Percentiles rank a stretch among this genome's conserved stretches.
Conservation (phyloP, 2,329 filamentous ascomycete genomes). For the Camillea tinctor region DNA sequence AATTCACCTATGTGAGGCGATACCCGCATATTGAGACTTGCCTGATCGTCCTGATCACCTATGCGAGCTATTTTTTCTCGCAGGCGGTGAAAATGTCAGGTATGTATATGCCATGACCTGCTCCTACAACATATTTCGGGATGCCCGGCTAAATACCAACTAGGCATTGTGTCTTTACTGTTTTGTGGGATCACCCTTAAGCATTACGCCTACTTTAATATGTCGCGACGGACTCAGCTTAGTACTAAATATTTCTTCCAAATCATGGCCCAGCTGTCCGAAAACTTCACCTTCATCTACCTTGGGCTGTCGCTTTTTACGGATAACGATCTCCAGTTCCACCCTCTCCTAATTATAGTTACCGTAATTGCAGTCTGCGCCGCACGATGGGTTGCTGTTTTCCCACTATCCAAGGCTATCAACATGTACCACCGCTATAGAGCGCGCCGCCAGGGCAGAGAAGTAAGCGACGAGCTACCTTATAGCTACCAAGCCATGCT, state of each 20-base stretch:
- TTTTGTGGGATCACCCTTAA: slow-evolving; percentile 99
- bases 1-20: slow-evolving; percentile 89
- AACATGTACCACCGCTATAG: slow-evolving; percentile 92
- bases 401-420: slow-evolving; percentile 83
- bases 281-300: slow-evolving; percentile 99
- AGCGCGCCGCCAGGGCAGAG: slow-evolving; percentile 69
- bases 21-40: slow-evolving; percentile 97
- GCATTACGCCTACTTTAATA: slow-evolving; percentile 99
- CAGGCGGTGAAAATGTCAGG: slow-evolving; percentile 95
- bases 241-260: slow-evolving; percentile 98
- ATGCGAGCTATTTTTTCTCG: slow-evolving; percentile 96
- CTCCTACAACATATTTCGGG: not conserved
- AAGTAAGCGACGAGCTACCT: slow-evolving; percentile 83
- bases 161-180: slow-evolving; percentile 90
- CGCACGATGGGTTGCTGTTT: slow-evolving; percentile 90
- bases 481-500: slow-evolving; percentile 99
- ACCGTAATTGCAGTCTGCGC: slow-evolving; percentile 89
- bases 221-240: slow-evolving; percentile 95
- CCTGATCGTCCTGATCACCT: slow-evolving; percentile 88
- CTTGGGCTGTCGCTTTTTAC: slow-evolving; percentile 93
- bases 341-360: slow-evolving; percentile 92
- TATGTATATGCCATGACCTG: slow-evolving; percentile 45
- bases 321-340: slow-evolving; percentile 82
- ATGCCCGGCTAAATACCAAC: slow-evolving; percentile 1
- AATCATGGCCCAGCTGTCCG: slow-evolving; percentile 87